A percentile compares a stretch with the other conserved stretches of the same genome.
These are phyloP conservation scores for Byssoonygena ceratinophila DNA, from an alignment of 2,329 filamentous ascomycete species.

Conservation along the genomic window DNA sequence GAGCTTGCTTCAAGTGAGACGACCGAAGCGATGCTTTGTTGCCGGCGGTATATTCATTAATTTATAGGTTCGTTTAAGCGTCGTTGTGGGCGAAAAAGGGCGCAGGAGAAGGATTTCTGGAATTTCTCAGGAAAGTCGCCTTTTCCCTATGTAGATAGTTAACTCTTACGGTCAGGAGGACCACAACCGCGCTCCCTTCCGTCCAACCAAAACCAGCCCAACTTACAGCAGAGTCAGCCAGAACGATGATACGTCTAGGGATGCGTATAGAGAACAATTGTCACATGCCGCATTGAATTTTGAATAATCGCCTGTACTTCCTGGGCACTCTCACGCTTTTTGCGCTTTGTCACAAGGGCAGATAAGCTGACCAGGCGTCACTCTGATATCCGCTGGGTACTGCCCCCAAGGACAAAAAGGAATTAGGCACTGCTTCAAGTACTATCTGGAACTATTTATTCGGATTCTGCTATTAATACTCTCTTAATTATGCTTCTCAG, in stretches of 20 bases:
- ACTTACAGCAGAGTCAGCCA: not conserved
- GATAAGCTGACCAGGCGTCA: no score
- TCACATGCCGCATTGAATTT: no score
- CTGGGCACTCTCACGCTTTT: no score
- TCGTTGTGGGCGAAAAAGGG: not conserved
- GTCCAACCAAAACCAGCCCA: not conserved
- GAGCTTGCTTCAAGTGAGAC: not conserved
- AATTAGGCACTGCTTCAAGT: no score
- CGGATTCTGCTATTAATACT: conserved; percentile 1
- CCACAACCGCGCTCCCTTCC: not conserved
- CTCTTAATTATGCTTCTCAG: not conserved
- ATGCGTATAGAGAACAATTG: no score
- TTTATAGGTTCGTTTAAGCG: not conserved
- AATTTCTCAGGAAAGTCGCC: not conserved
- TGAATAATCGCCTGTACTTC: no score
- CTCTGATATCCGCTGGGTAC: no score
- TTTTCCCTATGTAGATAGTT: not conserved
- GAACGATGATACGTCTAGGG: no score
- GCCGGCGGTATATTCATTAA: not conserved
- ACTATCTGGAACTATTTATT: not conserved
- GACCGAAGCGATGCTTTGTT: not conserved
- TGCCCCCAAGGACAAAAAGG: no score
- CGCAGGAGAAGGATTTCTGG: not conserved
- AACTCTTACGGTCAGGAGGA: not conserved
- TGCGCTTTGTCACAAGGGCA: no score